phyloP scores from a whole-genome alignment of 768 basidiomycete genomes.

The Hypholoma fasciculare region DNA sequence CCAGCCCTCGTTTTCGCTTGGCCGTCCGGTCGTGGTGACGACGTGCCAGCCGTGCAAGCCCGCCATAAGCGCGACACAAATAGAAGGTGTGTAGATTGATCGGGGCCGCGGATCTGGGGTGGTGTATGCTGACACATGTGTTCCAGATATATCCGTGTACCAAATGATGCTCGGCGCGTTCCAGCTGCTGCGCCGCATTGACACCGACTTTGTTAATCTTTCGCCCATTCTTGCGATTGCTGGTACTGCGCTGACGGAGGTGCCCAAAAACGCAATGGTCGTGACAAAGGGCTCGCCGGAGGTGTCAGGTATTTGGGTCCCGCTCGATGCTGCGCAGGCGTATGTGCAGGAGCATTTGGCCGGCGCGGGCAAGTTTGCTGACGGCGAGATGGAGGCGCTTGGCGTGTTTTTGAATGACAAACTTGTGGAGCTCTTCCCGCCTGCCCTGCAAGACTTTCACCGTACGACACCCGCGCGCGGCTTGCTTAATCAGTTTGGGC shows the following conservation, averaged over 20 bases:
- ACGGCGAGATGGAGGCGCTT: slow-evolving; percentile 28
- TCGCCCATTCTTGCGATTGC: slow-evolving; percentile 53
- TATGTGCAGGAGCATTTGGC: slow-evolving; percentile 49
- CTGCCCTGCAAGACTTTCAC: slow-evolving; percentile 59
- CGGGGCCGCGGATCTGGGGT: neutral
- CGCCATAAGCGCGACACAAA: slow-evolving; percentile 62
- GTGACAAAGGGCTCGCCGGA: slow-evolving; percentile 52
- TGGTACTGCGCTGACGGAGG: slow-evolving; percentile 27
- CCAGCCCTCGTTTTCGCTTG: slow-evolving; percentile 23
- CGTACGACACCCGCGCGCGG: slow-evolving; percentile 39
- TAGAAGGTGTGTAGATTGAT: slow-evolving; percentile 51
- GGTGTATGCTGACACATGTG: slow-evolving; percentile 4
- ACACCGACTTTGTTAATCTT: slow-evolving; percentile 79
- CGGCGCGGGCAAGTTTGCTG: slow-evolving; percentile 12
- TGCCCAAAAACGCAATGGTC: slow-evolving; percentile 46
- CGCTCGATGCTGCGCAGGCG: slow-evolving; percentile 55
- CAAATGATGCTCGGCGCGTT: slow-evolving; percentile 60
- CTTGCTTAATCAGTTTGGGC: slow-evolving; percentile 60
- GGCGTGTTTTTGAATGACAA: slow-evolving; percentile 62
- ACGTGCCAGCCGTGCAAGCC: slow-evolving; percentile 66
- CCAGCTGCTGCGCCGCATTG: slow-evolving; percentile 67
- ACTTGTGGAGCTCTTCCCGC: slow-evolving; percentile 63
- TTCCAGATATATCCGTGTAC: slow-evolving; percentile 71
- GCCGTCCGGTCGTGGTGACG: slow-evolving; percentile 56
- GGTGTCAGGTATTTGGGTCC: slow-evolving; percentile 69